A percentile compares a stretch with the other conserved stretches of the same genome.
These are phyloP conservation scores for Penicillium verhagenii DNA, from an alignment of 495 filamentous ascomycete species.

Conservation along the genomic window DNA sequence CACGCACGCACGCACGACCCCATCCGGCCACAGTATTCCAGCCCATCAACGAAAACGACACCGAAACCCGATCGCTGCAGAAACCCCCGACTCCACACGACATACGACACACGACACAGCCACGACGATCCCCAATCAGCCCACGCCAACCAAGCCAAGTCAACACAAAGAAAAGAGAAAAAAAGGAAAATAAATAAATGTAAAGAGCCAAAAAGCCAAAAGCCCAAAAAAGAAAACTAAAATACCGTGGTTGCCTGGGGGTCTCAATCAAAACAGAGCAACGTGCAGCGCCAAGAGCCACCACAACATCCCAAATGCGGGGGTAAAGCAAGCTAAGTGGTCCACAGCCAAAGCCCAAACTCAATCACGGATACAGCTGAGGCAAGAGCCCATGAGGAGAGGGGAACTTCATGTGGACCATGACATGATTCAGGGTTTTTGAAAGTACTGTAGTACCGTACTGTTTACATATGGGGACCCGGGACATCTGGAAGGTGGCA, in stretches of 20 bases:
- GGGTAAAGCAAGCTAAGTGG: neutral
- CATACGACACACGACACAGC: neutral
- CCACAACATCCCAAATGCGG: neutral
- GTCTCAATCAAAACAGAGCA: neutral
- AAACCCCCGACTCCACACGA: neutral
- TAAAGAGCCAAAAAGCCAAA: too few species aligned
- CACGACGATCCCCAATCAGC: conserved; percentile 1
- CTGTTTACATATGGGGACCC: too few species aligned
- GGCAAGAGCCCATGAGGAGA: too few species aligned
- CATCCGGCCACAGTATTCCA: too few species aligned
- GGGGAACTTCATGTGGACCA: too few species aligned
- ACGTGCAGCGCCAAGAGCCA: neutral
- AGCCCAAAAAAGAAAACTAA: neutral
- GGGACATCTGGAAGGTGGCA: too few species aligned
- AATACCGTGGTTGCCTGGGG: neutral
- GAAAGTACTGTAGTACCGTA: neutral
- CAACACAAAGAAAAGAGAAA: neutral
- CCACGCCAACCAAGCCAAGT: neutral
- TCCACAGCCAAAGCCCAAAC: neutral
- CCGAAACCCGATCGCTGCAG: neutral
- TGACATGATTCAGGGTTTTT: too few species aligned
- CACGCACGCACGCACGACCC: too few species aligned
- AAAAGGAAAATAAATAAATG: too few species aligned
- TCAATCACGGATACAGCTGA: neutral
- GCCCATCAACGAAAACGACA: neutral